Base-by-base conservation (phyloP, 2,329 filamentous ascomycete species). In the Aspergillaceae sp. region DNA sequence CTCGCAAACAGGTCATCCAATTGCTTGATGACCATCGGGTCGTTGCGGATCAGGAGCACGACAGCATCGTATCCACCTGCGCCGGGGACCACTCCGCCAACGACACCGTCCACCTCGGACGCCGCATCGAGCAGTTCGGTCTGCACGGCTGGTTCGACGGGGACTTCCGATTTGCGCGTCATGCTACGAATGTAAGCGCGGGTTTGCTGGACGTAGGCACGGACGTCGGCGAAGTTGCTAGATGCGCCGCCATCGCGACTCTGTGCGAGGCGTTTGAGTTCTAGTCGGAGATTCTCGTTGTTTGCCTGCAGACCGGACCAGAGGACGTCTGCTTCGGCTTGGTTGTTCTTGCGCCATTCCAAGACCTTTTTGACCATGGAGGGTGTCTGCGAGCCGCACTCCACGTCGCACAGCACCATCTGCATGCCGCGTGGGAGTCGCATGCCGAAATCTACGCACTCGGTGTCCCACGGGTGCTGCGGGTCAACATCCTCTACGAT, bases 361-460 rank as follows among this genome's bases (percentile, higher is more conserved):
- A 97, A 75, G 9, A 98, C 87, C 62, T 87, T 80, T 71, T 91
- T 94, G 34, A 96, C 92, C 92, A 98, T 97, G 9, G 88, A 80
- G 0, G 94, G 90, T 5, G 91, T 97, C 71, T 94, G 80, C 42
- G 84, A 91, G 30, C 92, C 92, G 62, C 90, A 95, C 63, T 94
- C 87, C 5, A 98, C 92, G 62, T 98, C 92, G 61, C 89, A 95
- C 84, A 98, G 92, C 49, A 94, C 79, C 54, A 97, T 74, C 27
- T 84, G 78, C 55, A 94, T 71, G 0, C 87, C 87, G 1, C 66
- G 58, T 0, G 91, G 90, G 48, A 97, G 74, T 49, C 74, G 76
- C 44, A 91, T 81, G 10, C 74, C 78, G 4, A 83, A 80, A 57
- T 87, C 84, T 30, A 71, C 68, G 42, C 94, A 82, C 58, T 89